Conservation (phyloP, 2,329 filamentous ascomycete species). For the Fusarium sp. region DNA sequence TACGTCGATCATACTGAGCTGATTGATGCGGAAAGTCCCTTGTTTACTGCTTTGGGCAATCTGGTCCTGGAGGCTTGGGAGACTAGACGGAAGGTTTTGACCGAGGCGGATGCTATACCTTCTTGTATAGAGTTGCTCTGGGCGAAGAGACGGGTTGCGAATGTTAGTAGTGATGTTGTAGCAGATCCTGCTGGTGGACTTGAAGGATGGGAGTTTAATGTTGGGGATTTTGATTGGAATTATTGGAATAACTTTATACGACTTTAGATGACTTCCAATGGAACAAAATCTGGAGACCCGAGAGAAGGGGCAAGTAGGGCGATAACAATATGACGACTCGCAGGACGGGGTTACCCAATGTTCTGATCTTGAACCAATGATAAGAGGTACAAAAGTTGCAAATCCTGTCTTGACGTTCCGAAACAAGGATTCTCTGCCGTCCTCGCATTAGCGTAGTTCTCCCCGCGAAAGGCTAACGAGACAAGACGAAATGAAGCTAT, state of each 20-base stretch:
- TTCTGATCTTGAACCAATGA: not conserved
- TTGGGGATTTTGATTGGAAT: slow-evolving; percentile 32
- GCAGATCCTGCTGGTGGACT: not conserved
- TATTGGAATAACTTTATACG: slow-evolving; percentile 39
- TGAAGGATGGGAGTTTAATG: slow-evolving; percentile 3
- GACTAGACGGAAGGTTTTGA: slow-evolving; percentile 11
- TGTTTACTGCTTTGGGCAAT: slow-evolving; percentile 26
- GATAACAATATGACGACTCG: not conserved
- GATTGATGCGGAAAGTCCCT: not conserved
- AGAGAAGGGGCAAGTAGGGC: not conserved
- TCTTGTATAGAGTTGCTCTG: slow-evolving; percentile 24
- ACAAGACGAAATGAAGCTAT: not conserved
- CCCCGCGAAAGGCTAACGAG: not conserved
- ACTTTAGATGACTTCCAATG: not conserved
- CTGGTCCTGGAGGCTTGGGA: slow-evolving; percentile 42
- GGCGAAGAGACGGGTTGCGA: not conserved
- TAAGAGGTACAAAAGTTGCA: not conserved
- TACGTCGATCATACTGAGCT: slow-evolving; percentile 42
- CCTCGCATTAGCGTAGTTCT: slow-evolving; percentile 28
- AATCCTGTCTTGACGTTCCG: not conserved
- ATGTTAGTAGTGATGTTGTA: not conserved
- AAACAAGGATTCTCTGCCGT: not conserved
- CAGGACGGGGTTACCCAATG: not conserved
- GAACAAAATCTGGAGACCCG: too few relatives aligned
- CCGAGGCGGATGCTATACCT: not conserved